These are phyloP conservation scores for Dryas alaskensis DNA, from an alignment of 306 rosid species.

Conservation along the genomic window DNA sequence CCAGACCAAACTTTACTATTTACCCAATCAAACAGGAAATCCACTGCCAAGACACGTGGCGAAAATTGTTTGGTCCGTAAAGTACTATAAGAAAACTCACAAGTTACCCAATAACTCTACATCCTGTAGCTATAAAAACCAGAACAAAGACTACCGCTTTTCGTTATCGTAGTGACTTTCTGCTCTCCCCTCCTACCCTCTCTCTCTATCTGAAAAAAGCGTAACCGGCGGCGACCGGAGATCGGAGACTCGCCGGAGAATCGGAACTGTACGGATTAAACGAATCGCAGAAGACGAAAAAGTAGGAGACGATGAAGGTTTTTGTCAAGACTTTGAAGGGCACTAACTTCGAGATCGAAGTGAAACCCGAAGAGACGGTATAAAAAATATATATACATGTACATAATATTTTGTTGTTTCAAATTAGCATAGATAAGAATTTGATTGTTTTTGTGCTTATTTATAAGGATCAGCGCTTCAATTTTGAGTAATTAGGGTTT, in stretches of 20 bases:
- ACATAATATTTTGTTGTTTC: not conserved
- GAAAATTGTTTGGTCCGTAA: not conserved
- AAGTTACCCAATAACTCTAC: not conserved
- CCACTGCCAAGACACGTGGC: not conserved
- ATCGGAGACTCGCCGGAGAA: constrained; percentile 17
- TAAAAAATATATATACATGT: not conserved
- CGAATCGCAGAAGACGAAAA: constrained; percentile 31
- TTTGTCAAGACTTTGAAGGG: constrained; percentile 72
- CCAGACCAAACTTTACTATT: not conserved
- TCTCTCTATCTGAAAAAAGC: not conserved
- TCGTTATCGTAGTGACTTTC: constrained; percentile 13
- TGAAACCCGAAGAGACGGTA: constrained; percentile 47
- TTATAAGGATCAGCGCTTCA: not conserved
- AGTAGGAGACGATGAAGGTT: constrained; percentile 59
- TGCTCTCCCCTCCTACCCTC: not conserved
- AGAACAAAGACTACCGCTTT: not conserved
- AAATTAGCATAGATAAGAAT: not conserved
- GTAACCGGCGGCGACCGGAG: constrained; percentile 27
- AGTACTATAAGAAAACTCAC: not conserved
- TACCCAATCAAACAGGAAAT: not conserved
- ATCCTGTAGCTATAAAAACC: not conserved
- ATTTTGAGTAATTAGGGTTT: constrained; percentile 28
- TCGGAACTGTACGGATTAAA: constrained; percentile 10
- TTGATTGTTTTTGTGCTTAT: not conserved
- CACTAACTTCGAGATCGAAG: constrained; percentile 64